Percentiles rank a stretch among this genome's conserved stretches.
Conservation (phyloP, 2,329 filamentous ascomycete species). For the Oidium heveae region DNA sequence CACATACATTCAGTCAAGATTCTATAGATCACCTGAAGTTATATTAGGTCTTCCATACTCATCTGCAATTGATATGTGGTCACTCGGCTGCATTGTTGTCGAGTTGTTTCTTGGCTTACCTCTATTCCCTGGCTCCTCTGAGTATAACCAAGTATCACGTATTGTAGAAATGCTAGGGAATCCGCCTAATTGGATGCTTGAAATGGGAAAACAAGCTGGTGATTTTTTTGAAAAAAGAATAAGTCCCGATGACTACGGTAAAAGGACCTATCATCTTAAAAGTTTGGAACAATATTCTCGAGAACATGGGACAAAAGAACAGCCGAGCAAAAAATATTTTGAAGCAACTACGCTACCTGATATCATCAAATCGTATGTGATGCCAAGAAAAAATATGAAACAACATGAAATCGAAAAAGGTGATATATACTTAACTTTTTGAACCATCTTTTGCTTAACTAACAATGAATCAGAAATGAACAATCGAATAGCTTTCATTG, state of each 20-base stretch:
- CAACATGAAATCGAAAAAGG: constrained; percentile 87
- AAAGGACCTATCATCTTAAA: constrained; percentile 77
- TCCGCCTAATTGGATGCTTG: constrained; percentile 95
- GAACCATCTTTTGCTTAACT: too few species aligned
- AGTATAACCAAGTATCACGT: constrained; percentile 93
- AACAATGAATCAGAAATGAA: constrained; percentile 54
- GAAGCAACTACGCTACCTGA: constrained; percentile 81
- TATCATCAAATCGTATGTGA: constrained; percentile 92
- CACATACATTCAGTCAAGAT: constrained; percentile 95
- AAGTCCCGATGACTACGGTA: constrained; percentile 66
- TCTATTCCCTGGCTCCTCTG: constrained; percentile 85
- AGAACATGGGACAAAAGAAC: constrained; percentile 89
- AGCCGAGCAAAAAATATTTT: constrained; percentile 99
- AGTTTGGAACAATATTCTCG: constrained; percentile 94
- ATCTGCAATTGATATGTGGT: constrained; percentile 99
- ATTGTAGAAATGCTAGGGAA: constrained; percentile 97
- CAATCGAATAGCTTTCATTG: constrained; percentile 89
- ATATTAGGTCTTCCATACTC: constrained; percentile 89
- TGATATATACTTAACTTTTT: constrained; percentile 19
- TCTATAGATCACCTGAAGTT: constrained; percentile 93
- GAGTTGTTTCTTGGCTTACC: constrained; percentile 89
- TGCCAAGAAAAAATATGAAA: constrained; percentile 99
- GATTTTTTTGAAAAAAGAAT: constrained; percentile 88
- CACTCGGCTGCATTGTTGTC: constrained; percentile 89
- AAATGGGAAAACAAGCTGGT: constrained; percentile 92